Base-by-base conservation (phyloP, 352 stramenopile species). In the Globisporangium canariense region DNA sequence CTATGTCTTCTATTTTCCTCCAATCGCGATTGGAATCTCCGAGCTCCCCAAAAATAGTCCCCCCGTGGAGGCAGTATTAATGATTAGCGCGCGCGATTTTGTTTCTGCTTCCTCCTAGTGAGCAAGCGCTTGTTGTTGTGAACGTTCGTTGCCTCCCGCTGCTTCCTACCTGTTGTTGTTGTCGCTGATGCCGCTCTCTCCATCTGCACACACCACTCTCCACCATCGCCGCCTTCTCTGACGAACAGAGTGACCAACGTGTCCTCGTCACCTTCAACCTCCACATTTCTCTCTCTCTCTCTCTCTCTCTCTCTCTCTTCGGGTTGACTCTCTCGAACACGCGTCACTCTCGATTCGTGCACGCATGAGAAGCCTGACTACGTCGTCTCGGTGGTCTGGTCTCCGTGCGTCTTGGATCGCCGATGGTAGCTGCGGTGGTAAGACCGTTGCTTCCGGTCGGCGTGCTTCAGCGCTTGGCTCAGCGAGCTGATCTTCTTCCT, bases 401-500 rank as follows among this genome's bases (percentile, higher is more conserved):
- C 62, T 22, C 55, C 55, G 57, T 64, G 64, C n/a, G 64, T 61
- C 58, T 69, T 69, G 16, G 58, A 40, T 40, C 64, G 64, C 41
- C 51, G 58, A 28, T 69, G 64, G 32, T 69, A 75, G 67, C 66
- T 76, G 34, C 66, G 65, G 43, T 70, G 76, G 51, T 66, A 68
- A 13, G 73, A 71, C 18, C 73, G 76, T 36, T 64, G 68, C 53
- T 84, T 84, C 41, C 74, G 71, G 57, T 84, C 76, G 30, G 69
- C 75, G 36, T 81, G 64, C 68, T 81, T 81, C 40, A 76, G 70
- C 36, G 76, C 62, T 22, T 73, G 68, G 36, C 70, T 73, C 18
- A 81, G 59, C 56, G 70, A 69, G 63, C 71, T 67, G 50, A 77
- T 66, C 66, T 83, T 77, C 59, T 82, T 78, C 58, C 70, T 71